Conservation (phyloP, 2,329 filamentous ascomycete genomes). For the Bertia moriformis region DNA sequence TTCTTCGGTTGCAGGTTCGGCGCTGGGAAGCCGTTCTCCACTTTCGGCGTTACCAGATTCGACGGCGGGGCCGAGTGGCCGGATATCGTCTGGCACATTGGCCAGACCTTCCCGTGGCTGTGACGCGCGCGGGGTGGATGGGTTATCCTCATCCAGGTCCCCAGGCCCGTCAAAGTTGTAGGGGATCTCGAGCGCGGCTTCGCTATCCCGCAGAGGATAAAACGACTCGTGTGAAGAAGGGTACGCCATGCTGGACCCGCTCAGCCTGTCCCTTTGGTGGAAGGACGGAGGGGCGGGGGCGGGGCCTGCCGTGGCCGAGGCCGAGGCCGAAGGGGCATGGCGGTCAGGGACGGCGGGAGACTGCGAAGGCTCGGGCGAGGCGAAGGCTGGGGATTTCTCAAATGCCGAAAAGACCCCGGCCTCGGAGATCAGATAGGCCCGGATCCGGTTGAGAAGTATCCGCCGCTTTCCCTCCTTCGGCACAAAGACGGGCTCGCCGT, state of each 20-base stretch:
- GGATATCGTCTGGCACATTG: no score
- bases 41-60: no score
- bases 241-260: no score
- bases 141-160: slow-evolving; percentile 16
- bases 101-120: slow-evolving; percentile 17
- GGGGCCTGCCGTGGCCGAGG: slow-evolving; percentile 11
- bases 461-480: slow-evolving; percentile 52
- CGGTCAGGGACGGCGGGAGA: slow-evolving; percentile 23
- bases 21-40: no score
- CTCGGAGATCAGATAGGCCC: slow-evolving; percentile 52
- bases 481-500: slow-evolving; percentile 7
- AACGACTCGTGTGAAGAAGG: neutral
- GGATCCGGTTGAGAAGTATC: slow-evolving; percentile 46
- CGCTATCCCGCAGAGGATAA: slow-evolving; percentile 29
- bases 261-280: neutral
- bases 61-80: no score
- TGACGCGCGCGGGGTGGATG: slow-evolving; percentile 15
- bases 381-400: slow-evolving; percentile 38
- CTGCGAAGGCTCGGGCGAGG: slow-evolving; percentile 37
- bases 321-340: slow-evolving; percentile 16
- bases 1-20: no score
- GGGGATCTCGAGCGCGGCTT: slow-evolving; percentile 39
- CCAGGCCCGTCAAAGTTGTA: slow-evolving; percentile 28
- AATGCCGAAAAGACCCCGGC: slow-evolving; percentile 49
- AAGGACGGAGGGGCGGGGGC: neutral